Evolutionary conservation across 1,139 yeast genomes (phyloP), one percentile per base, ranked within the genome.

Genomic region (Blastobotrys petasosporus): DNA sequence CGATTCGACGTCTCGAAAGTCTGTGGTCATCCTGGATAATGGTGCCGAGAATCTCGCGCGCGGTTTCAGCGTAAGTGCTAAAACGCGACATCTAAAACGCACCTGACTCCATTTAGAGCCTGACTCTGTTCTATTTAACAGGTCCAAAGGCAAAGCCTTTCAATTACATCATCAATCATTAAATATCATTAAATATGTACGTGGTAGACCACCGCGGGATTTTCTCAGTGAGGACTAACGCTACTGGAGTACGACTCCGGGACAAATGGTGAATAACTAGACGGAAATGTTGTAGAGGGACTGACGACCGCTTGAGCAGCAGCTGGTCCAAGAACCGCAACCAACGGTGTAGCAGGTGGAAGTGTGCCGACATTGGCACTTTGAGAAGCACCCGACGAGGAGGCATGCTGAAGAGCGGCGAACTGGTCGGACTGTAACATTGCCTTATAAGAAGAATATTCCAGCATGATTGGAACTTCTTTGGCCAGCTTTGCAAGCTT

Each of bases 401-500:
- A 13, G 4, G 37, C 6, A 12, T 34, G 25, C 11, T 16, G 28
- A 7, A 15, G 25, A 4, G 25, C 25, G 25, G 25, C 25, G 25
- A 20, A 20, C 37, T 34, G 9, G 28, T 25, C 28, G 17, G 28
- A 13, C 33, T 28, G 32, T 49, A 58, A 48, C 41, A 61, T 44
- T 23, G 57, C 53, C 37, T 61, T 73, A 61, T 77, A 76, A 5
- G 80, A 69, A 45, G 82, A 76, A 41, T 73, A 70, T 59, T 88
- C 96, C 40, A 88, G 67, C 55, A 85, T 71, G 11, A 85, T 80
- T 0, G 97, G 88, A 10, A 90, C 85, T 57, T 90, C 97, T 59
- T 90, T 90, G 2, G 96, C 86, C 3, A 90, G 84, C 52, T 87
- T 81, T 0, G 97, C 88, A 48, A 90, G 69, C 31, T 80, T 77